Percentiles rank a stretch among this genome's conserved stretches.
phyloP scores from a whole-genome alignment of 2,329 filamentous ascomycete species.

The Trichoderma sp. region DNA sequence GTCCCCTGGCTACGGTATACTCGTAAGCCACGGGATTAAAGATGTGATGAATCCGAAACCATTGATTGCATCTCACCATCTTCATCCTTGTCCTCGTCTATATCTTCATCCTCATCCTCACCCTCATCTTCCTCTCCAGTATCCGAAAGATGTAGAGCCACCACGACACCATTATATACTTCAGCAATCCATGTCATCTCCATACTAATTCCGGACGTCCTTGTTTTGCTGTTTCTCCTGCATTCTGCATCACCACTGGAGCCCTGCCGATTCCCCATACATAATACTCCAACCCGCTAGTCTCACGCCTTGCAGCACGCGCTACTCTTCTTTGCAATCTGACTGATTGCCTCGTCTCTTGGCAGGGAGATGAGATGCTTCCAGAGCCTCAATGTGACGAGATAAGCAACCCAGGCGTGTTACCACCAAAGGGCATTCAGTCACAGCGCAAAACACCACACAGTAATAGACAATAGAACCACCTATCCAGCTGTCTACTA shows the following conservation, averaged over 20 bases:
- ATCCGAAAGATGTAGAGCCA: neutral
- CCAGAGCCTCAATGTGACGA: neutral
- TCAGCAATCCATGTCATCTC: neutral
- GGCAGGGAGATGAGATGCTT: neutral
- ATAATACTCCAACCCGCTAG: conserved; percentile 3
- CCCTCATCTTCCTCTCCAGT: neutral
- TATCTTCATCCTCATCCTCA: neutral
- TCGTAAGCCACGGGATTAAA: neutral
- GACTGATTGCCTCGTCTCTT: neutral
- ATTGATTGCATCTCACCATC: neutral
- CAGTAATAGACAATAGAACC: neutral
- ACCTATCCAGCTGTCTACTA: neutral
- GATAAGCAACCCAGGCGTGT: neutral
- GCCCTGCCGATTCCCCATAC: neutral
- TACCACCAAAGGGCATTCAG: neutral
- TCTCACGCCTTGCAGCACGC: neutral
- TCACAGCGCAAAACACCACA: neutral
- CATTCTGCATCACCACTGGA: neutral
- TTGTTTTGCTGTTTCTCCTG: neutral
- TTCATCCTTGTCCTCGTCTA: neutral
- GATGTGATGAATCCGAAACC: neutral
- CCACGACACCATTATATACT: neutral
- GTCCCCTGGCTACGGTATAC: neutral
- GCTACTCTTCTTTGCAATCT: neutral
- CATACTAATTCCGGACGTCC: neutral